Conservation (phyloP, 1,139 yeast genomes). For the Yamadazyma dushanensis region DNA sequence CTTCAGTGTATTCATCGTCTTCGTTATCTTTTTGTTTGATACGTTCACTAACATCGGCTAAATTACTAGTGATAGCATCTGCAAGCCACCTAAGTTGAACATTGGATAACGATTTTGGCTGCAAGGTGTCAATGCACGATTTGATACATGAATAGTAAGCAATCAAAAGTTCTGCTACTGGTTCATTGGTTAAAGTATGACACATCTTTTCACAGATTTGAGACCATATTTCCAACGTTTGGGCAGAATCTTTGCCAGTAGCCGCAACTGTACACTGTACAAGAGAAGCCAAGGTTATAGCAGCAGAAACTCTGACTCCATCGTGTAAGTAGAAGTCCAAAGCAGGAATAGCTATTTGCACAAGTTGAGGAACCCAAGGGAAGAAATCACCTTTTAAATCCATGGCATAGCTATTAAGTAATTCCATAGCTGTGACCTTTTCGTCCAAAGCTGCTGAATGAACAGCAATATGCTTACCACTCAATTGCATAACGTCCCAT, state of each 20-base stretch:
- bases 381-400: constrained; percentile 80
- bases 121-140: constrained; percentile 67
- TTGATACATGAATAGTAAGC: constrained; percentile 75
- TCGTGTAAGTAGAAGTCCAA: constrained; percentile 90
- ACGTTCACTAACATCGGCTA: constrained; percentile 70
- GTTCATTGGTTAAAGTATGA: constrained; percentile 70
- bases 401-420: constrained; percentile 83
- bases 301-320: constrained; percentile 90
- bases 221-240: constrained; percentile 69
- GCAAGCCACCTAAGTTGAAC: constrained; percentile 61
- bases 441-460: constrained; percentile 92
- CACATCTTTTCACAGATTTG: constrained; percentile 68
- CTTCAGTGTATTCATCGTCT: constrained; percentile 73
- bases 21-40: constrained; percentile 64
- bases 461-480: constrained; percentile 92
- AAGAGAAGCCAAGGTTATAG: constrained; percentile 78
- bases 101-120: constrained; percentile 56
- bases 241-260: constrained; percentile 55
- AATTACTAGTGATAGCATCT: constrained; percentile 58
- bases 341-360: constrained; percentile 85
- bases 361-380: constrained; percentile 79
- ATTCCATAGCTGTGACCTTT: constrained; percentile 88
- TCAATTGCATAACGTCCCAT: constrained; percentile 90
- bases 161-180: constrained; percentile 79
- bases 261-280: constrained; percentile 69